These are phyloP conservation scores for Lipomyces lipofer DNA, from an alignment of 805 yeast genomes.

Conservation along the genomic window DNA sequence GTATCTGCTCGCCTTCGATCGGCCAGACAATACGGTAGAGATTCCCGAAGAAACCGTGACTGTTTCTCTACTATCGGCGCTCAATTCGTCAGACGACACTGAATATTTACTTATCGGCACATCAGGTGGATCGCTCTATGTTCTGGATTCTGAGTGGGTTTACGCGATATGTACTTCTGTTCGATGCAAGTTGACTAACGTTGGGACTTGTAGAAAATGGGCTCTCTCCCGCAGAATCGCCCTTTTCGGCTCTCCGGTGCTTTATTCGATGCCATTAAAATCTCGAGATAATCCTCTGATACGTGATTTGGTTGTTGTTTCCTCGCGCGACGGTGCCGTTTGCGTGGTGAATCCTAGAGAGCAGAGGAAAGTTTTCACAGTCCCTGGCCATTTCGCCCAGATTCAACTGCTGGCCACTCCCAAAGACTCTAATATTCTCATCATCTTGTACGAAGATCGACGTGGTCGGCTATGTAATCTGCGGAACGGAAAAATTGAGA, in stretches of 20 bases:
- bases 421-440: constrained; percentile 19
- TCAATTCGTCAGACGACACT: background rate
- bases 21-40: constrained; percentile 20
- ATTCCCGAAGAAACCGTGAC: constrained; percentile 19
- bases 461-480: constrained; percentile 19
- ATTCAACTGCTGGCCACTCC: constrained; percentile 22
- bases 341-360: constrained; percentile 17
- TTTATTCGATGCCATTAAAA: constrained; percentile 14
- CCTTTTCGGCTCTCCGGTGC: constrained; percentile 27
- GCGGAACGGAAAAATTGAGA: constrained; percentile 26
- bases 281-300: constrained; percentile 1
- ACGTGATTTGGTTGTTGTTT: constrained; percentile 20
- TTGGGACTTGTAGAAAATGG: constrained; percentile 1
- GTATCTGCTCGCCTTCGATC: constrained; percentile 24
- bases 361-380: constrained; percentile 18
- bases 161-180: background rate
- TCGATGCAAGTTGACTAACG: background rate
- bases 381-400: constrained; percentile 29
- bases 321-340: constrained; percentile 28
- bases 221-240: constrained; percentile 20
- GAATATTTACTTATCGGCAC: constrained; percentile 25
- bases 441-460: constrained; percentile 25
- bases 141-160: constrained; percentile 11
- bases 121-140: constrained; percentile 17
- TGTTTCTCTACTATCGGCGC: constrained; percentile 14